Percentiles rank a stretch among this genome's conserved stretches.
Evolutionary conservation across 257 asterid species (phyloP).

Genomic region (Lycium barbarum): DNA sequence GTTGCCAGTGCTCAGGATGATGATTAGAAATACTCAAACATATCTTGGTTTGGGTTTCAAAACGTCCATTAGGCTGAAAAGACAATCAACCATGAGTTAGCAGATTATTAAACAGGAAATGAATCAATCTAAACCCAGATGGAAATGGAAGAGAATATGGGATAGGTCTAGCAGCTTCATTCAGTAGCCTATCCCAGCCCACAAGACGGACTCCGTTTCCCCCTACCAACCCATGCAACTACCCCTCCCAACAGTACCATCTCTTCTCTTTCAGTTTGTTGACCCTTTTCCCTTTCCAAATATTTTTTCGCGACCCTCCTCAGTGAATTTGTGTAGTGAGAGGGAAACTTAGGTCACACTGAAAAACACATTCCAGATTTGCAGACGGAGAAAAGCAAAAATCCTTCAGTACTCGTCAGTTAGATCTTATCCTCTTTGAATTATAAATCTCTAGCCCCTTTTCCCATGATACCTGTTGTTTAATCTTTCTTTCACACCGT

Average conservation of each 20-base stretch:
- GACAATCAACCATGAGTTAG: slow-evolving; percentile 30
- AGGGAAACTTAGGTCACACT: background rate
- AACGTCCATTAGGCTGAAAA: slow-evolving; percentile 92
- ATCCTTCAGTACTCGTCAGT: background rate
- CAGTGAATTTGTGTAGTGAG: background rate
- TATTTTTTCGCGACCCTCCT: background rate
- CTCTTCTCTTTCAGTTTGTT: background rate
- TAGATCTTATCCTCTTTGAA: background rate
- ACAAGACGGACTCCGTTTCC: background rate
- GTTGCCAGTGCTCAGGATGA: slow-evolving; percentile 99
- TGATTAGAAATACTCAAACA: slow-evolving; percentile 98
- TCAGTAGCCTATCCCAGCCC: background rate
- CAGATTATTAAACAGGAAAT: slow-evolving; percentile 6
- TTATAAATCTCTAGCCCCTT: background rate
- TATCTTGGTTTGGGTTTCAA: slow-evolving; percentile 94
- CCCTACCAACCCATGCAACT: background rate
- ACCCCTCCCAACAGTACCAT: background rate
- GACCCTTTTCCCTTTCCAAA: background rate
- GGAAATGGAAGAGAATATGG: background rate
- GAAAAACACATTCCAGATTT: background rate
- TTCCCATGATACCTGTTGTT: background rate
- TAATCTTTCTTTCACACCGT: background rate
- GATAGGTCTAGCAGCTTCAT: background rate
- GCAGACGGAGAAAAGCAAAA: background rate
- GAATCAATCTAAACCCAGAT: slow-evolving; percentile 4